Conservation (phyloP, 805 yeast genomes). For the Hanseniaspora clermontiae region DNA sequence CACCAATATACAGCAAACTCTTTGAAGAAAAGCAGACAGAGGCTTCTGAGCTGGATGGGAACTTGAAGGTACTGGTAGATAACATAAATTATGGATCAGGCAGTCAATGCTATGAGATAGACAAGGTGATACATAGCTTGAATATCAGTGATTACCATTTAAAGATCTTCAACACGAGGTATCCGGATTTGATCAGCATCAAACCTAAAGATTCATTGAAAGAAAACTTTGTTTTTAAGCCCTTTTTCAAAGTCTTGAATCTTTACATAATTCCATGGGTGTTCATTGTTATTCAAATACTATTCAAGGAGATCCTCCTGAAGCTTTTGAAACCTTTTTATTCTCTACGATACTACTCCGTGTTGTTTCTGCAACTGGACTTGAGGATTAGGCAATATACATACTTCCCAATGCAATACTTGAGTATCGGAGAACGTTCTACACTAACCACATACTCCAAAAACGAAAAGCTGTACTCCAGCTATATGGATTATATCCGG, state of each 20-base stretch:
- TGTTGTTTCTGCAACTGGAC: constrained; percentile 67
- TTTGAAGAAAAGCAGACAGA: not conserved
- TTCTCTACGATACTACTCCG: constrained; percentile 32
- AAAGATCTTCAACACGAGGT: constrained; percentile 16
- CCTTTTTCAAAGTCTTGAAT: not conserved
- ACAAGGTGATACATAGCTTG: constrained; percentile 16
- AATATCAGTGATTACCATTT: constrained; percentile 21
- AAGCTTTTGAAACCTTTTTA: constrained; percentile 22
- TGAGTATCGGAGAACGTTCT: constrained; percentile 32
- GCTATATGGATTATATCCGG: constrained; percentile 53
- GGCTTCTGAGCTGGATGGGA: not conserved
- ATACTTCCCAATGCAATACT: constrained; percentile 67
- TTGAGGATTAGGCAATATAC: constrained; percentile 62
- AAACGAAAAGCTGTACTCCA: constrained; percentile 21
- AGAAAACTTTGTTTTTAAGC: constrained; percentile 1
- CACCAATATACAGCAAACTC: constrained; percentile 38
- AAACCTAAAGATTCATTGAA: constrained; percentile 11
- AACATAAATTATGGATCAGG: not conserved
- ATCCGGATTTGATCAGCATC: constrained; percentile 15
- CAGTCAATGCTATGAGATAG: not conserved
- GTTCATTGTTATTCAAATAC: not conserved
- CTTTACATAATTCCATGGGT: not conserved
- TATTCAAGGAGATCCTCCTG: not conserved
- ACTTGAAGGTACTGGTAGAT: not conserved
- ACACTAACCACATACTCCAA: not conserved